These are phyloP conservation scores for Diaporthe vexans DNA, from an alignment of 2,329 filamentous ascomycete species.

Conservation along the genomic window DNA sequence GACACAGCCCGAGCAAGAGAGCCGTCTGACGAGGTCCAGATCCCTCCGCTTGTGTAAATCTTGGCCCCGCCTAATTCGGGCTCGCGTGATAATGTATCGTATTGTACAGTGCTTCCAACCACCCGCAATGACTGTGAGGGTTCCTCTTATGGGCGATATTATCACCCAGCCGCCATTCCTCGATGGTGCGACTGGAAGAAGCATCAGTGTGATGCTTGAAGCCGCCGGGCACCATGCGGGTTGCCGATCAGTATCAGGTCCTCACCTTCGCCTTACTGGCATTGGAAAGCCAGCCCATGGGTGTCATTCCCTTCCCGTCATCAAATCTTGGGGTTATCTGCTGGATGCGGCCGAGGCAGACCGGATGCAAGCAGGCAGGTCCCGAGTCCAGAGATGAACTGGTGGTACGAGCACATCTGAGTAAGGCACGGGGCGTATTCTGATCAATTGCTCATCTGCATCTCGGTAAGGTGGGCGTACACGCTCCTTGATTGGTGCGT, in stretches of 20 bases:
- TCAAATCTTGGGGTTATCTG: constrained; percentile 13
- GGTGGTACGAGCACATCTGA: constrained; percentile 34
- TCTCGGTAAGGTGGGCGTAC: constrained; percentile 35
- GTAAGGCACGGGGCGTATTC: constrained; percentile 33
- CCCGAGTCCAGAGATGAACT: constrained; percentile 39
- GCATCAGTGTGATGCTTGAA: constrained; percentile 25
- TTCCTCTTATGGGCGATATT: constrained; percentile 24
- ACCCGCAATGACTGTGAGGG: not conserved
- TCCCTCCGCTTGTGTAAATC: constrained; percentile 16
- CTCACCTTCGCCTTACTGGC: constrained; percentile 19
- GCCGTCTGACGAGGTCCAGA: constrained; percentile 1
- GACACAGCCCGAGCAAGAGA: not conserved
- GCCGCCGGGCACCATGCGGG: constrained; percentile 30
- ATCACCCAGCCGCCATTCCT: constrained; percentile 18
- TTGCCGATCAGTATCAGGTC: constrained; percentile 32
- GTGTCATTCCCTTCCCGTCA: constrained; percentile 13
- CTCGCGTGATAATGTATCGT: constrained; percentile 10
- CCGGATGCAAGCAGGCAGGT: constrained; percentile 36
- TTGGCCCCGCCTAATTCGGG: constrained; percentile 2
- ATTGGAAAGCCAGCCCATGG: constrained; percentile 24
- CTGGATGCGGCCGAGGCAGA: constrained; percentile 24
- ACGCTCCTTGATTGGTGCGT: constrained; percentile 30
- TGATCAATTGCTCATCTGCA: constrained; percentile 37
- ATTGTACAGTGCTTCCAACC: constrained; percentile 26
- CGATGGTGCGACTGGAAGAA: constrained; percentile 25